Evolutionary conservation across 2,329 filamentous ascomycete species (phyloP), one percentile per base, ranked within the genome.

Genomic region (Arthrobotrys iridis): DNA sequence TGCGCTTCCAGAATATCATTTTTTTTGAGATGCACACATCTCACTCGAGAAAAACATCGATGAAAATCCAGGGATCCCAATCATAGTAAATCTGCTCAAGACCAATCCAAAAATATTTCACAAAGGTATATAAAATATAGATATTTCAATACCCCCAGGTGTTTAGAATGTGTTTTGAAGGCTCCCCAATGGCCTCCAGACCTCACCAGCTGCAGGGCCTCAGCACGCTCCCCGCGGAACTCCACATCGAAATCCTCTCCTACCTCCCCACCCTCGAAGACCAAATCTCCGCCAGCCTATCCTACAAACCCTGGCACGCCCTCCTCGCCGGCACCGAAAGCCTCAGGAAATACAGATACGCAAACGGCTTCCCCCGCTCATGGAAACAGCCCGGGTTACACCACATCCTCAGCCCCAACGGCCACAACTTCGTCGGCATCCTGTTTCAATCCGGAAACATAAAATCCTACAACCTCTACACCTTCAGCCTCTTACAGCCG

Each of bases 191-290:
- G 41, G 15, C 15, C 1, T 18, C 24, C n/a, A 35, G 20, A 7
- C n/a, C 7, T 22, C 8, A 15, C 43, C 24, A 59, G 24, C 22
- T 43, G n/a, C 33, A 20, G n/a, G n/a, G 11, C 1, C 41, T 60
- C 6, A 11, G 40, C 55, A 45, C 35, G 11, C 28, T 71, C 15
- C 66, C 66, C 18, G 13, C 66, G 0, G 66, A 71, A 30, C 10
- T 71, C n/a, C 66, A 71, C 35, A n/a, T 71, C 20, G 60, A 55
- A 28, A 57, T 71, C 45, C 35, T 71, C 45, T 55, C 66, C 57
- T 33, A 63, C 35, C 33, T 71, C 7, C 33, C 57, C 45, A 2
- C 18, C 11, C 30, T 71, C 57, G 24, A 62, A 5, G 66, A 71
- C 18, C 66, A 71, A 33, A 40, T 63, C 15, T 30, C 57, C 33